Base-by-base conservation (phyloP, 2,329 filamentous ascomycete genomes). In the Volutella citrinella region DNA sequence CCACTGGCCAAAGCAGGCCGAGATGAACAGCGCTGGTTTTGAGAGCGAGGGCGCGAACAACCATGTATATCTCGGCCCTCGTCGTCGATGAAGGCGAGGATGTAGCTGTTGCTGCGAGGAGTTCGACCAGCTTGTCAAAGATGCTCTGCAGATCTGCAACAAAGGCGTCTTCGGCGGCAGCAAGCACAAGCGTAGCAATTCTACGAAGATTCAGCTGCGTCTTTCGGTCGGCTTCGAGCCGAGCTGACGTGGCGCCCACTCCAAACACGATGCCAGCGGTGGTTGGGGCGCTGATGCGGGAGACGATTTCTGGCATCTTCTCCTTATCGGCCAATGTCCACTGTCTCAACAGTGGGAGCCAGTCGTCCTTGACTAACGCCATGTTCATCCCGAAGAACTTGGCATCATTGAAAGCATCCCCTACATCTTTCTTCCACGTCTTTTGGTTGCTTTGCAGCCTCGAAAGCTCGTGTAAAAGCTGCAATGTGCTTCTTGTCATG, bases 221-320 rank as follows among this genome's bases (percentile, higher is more conserved):
- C 63, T 84, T 93, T 38, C 90, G 83, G 61, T 98, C 93, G 6
- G 94, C 89, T 63, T 98, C 93, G n/a, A 94, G 76, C 38, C 93
- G 77, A 21, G 93, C 93, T 26, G 90, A 94, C 15, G 87, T 89
- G 7, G 93, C 93, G 10, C 94, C 94, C 1, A 98, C 93, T n/a
- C 93, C 93, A 54, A 98, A 98, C 57, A 98, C 91, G 49, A 98
- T 94, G 8, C 93, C 93, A 0, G 94, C 93, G 11, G 90, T 91
- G 2, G 90, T 88, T 6, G 93, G 93, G 5, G 90, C 78, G 6
- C 82, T 82, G 42, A 98, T 76, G 14, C 88, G 83, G 22, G 77
- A 72, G 8, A 97, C 64, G 5, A 96, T 69, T 42, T 98, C 93
- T 0, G 82, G 70, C 64, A 98, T 76, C 28, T 86, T 80, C 35